Conservation (phyloP, 139 green algal species). For the Coelastrella sp. region DNA sequence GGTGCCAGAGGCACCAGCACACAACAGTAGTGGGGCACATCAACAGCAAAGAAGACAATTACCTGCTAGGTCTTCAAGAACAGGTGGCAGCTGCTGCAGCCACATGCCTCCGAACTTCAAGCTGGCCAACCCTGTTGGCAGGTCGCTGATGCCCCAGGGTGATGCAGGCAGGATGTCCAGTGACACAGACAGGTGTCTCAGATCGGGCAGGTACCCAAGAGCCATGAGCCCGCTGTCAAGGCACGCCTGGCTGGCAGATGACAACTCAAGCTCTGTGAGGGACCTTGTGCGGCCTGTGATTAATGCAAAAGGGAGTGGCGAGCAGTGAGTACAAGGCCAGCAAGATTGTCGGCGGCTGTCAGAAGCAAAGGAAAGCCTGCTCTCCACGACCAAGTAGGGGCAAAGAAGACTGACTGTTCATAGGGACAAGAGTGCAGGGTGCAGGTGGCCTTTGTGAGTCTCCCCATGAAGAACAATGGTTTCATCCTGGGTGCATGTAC, state of each 20-base stretch:
- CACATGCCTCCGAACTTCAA: conserved; percentile 41
- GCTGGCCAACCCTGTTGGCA: conserved; percentile 32
- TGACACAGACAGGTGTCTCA: neutral
- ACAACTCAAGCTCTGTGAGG: conserved; percentile 23
- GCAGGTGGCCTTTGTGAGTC: too few species aligned
- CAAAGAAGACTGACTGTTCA: too few species aligned
- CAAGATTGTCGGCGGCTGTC: neutral
- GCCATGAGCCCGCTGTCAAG: conserved; percentile 30
- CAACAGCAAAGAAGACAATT: too few species aligned
- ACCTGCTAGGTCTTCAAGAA: conserved; percentile 35
- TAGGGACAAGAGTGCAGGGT: too few species aligned
- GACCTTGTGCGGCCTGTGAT: conserved; percentile 1
- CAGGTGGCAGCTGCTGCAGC: conserved; percentile 28
- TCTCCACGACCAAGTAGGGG: too few species aligned
- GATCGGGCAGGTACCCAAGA: conserved; percentile 27
- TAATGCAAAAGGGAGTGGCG: neutral
- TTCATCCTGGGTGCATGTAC: too few species aligned
- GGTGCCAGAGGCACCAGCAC: too few species aligned
- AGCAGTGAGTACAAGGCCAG: neutral
- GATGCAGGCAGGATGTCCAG: conserved; percentile 40
- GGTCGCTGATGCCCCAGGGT: conserved; percentile 12
- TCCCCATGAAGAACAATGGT: too few species aligned
- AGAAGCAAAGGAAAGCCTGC: neutral
- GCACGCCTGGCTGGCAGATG: neutral
- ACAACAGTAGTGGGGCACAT: too few species aligned